phyloP scores from a whole-genome alignment of 2,329 filamentous ascomycete genomes.

The Ilyonectria mors-panacis region DNA sequence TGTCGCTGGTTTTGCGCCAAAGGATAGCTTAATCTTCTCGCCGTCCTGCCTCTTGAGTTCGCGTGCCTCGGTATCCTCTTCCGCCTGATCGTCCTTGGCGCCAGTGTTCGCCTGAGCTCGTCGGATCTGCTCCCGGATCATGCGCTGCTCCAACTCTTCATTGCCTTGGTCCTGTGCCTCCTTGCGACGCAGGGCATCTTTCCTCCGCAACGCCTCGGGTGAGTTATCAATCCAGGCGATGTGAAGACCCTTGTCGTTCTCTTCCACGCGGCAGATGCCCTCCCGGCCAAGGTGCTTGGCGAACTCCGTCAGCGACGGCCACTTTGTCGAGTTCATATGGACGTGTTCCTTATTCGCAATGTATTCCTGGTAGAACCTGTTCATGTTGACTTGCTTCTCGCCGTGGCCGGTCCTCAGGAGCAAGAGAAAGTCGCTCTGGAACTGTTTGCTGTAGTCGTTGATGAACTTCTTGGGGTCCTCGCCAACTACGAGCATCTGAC shows the following conservation, averaged over 20 bases:
- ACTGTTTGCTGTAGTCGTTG: slow-evolving; percentile 85
- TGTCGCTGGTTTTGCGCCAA: slow-evolving; percentile 64
- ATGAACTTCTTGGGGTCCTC: slow-evolving; percentile 90
- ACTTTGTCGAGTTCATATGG: slow-evolving; percentile 95
- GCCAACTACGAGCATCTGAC: slow-evolving; percentile 89
- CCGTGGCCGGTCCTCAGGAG: slow-evolving; percentile 88
- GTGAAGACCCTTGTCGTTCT: slow-evolving; percentile 87
- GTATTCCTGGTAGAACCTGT: slow-evolving; percentile 96
- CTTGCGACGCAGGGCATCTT: slow-evolving; percentile 86
- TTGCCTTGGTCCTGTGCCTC: slow-evolving; percentile 92
- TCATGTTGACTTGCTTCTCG: slow-evolving; percentile 90
- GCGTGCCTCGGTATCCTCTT: slow-evolving; percentile 59
- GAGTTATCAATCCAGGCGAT: slow-evolving; percentile 94
- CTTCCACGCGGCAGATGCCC: slow-evolving; percentile 90
- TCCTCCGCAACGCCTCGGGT: slow-evolving; percentile 84
- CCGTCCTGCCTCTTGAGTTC: slow-evolving; percentile 75
- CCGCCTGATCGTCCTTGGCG: slow-evolving; percentile 57
- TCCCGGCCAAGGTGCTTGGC: slow-evolving; percentile 89
- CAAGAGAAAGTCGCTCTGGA: slow-evolving; percentile 83
- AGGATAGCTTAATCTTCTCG: slow-evolving; percentile 82
- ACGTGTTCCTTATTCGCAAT: slow-evolving; percentile 90
- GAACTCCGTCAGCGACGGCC: slow-evolving; percentile 90
- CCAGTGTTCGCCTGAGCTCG: slow-evolving; percentile 73
- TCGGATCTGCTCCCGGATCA: slow-evolving; percentile 88
- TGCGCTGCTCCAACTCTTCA: slow-evolving; percentile 87